Base-by-base conservation (phyloP, 306 rosid genomes). In the Cajanus cajan region DNA sequence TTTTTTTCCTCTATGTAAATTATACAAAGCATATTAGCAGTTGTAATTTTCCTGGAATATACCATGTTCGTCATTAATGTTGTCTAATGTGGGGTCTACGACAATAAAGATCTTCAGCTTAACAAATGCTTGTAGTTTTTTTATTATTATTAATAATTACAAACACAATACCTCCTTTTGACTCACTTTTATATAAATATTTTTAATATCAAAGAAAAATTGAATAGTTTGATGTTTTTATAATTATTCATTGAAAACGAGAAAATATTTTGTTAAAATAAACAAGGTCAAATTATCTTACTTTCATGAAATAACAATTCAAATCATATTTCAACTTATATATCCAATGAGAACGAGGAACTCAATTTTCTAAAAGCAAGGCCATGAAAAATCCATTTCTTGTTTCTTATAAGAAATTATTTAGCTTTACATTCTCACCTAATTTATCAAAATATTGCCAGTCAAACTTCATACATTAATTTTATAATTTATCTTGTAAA, bases 11-110 rank as follows among this genome's bases (percentile, higher is more conserved):
- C 24, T 43, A 9, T 82, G 84, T 79, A 84, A 79, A 45, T 76
- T 74, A 66, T 43, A 55, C 67, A 78, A 63, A 77, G 51, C 71
- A 62, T 37, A 52, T 22, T 64, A 55, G 66, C 25, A 68, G 4
- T 19, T 41, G 41, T 72, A 54, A 54, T 68, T 41, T 18, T 47
- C 47, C 57, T 40, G 64, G 64, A 61, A 62, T 7, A 37, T 25
- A 68, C 47, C 31, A 52, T 69, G 50, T 66, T 68, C 64, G 12
- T n/a, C 45, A 18, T 61, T 62, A 33, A 5, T 33, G 8, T 44
- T 71, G 41, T 19, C 28, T 44, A 16, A 25, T 15, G 68, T 34
- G 33, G 10, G 14, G 37, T n/a, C n/a, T 36, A 79, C 59, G 5
- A 44, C 54, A 22, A 19, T 22, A 5, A 40, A 39, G 7, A 6